phyloP scores from a whole-genome alignment of 371 early-diverging fungal genomes.

The Batkoa obscura region DNA sequence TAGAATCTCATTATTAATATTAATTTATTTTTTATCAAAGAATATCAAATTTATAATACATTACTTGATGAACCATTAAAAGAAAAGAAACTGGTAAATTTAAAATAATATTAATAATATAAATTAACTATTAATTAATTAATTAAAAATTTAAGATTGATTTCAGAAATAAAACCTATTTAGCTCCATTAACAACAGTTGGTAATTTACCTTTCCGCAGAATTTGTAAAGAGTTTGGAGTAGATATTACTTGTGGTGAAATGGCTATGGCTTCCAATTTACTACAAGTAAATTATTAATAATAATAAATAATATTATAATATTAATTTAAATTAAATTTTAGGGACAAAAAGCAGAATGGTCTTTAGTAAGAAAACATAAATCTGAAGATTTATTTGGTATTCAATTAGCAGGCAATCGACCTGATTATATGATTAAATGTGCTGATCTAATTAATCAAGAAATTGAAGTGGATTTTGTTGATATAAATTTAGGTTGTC shows the following conservation, averaged over 20 bases:
- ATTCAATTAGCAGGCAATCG: constrained; percentile 55
- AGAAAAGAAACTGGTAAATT: constrained; percentile 15
- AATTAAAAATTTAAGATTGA: constrained; percentile 30
- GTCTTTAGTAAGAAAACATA: constrained; percentile 72
- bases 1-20: background rate
- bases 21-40: background rate
- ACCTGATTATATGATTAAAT: constrained; percentile 37
- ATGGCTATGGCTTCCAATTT: constrained; percentile 72
- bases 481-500: constrained; percentile 92
- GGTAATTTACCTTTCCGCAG: constrained; percentile 93
- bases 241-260: constrained; percentile 92
- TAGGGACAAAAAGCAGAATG: constrained; percentile 58
- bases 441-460: constrained; percentile 46
- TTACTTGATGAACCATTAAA: background rate
- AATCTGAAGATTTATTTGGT: constrained; percentile 84
- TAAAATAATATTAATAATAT: background rate
- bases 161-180: constrained; percentile 73
- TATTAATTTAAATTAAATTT: background rate
- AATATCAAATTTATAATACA: background rate
- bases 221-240: constrained; percentile 81
- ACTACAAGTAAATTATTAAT: constrained; percentile 9
- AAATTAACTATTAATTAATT: too few relatives aligned
- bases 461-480: constrained; percentile 72
- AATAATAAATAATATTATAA: background rate
- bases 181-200: constrained; percentile 92